Percentiles rank a stretch among this genome's conserved stretches.
These are phyloP conservation scores for Thalia dealbata DNA, from an alignment of 176 grass and related monocot species.

Conservation along the genomic window DNA sequence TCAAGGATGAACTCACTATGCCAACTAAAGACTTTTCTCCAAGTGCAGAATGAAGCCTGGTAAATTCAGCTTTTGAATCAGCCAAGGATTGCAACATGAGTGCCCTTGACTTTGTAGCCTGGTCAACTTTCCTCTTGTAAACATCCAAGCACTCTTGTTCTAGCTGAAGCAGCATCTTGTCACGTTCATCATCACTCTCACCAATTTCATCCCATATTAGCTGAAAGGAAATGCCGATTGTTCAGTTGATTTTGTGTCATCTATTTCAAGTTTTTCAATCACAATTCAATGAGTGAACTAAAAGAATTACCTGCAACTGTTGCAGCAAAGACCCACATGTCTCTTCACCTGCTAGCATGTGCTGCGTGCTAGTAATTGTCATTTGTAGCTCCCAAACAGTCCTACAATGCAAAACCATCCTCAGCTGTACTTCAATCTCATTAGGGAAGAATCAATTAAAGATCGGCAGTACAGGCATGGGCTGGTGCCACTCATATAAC, in stretches of 20 bases:
- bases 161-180: constrained; percentile 81
- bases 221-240: constrained; percentile 23
- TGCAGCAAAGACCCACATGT: constrained; percentile 92
- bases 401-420: neutral
- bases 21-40: constrained; percentile 75
- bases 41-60: constrained; percentile 81
- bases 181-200: constrained; percentile 89
- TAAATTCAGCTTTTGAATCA: constrained; percentile 87
- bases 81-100: constrained; percentile 79
- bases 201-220: constrained; percentile 95
- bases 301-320: constrained; percentile 59
- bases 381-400: constrained; percentile 25
- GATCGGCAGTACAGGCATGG: neutral
- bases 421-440: neutral
- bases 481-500: neutral
- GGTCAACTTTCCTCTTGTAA: constrained; percentile 98
- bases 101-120: constrained; percentile 76
- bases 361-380: constrained; percentile 25
- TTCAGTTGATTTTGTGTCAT: neutral
- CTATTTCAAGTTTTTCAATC: neutral
- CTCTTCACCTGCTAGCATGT: constrained; percentile 28
- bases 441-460: neutral
- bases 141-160: constrained; percentile 98
- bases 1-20: constrained; percentile 43
- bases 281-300: constrained; percentile 2